Evolutionary conservation across 148 eudicot genomes (phyloP).

Genomic region (Dianthus caryophyllus): DNA sequence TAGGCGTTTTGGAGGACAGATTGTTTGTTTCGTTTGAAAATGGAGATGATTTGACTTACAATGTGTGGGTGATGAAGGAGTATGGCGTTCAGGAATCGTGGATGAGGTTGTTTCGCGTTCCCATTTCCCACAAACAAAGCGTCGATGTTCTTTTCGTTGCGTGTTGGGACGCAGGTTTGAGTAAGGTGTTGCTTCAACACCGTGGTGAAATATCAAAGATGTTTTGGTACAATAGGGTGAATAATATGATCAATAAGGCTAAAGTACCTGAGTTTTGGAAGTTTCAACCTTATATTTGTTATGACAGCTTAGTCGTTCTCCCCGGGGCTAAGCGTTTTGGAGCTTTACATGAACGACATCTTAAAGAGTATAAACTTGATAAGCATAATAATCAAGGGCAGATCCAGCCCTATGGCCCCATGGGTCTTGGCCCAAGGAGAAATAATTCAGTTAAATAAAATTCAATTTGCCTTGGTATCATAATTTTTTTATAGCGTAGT

Average conservation of each 20-base stretch:
- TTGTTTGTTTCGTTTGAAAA: not conserved
- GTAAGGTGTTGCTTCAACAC: not conserved
- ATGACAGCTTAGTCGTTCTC: not conserved
- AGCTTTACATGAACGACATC: not conserved
- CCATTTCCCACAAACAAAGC: not conserved
- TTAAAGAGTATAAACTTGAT: not conserved
- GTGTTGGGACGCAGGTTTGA: not conserved
- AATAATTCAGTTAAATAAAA: too few relatives aligned
- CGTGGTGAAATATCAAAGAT: not conserved
- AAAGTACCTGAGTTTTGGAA: not conserved
- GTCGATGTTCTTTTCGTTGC: not conserved
- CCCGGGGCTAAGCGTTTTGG: not conserved
- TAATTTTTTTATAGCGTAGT: too few relatives aligned
- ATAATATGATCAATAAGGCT: not conserved
- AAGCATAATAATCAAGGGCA: not conserved
- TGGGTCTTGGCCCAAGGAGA: too few relatives aligned
- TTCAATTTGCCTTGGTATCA: too few relatives aligned
- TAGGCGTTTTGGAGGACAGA: not conserved
- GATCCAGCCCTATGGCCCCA: too few relatives aligned
- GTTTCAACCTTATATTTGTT: not conserved
- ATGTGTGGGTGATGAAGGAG: slow-evolving; percentile 15
- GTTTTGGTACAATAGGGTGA: not conserved
- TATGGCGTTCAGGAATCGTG: too few relatives aligned
- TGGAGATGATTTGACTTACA: not conserved
- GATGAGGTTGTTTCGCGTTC: not conserved